Conservation (phyloP, 2,329 filamentous ascomycete species). For the Alternaria consortialis region DNA sequence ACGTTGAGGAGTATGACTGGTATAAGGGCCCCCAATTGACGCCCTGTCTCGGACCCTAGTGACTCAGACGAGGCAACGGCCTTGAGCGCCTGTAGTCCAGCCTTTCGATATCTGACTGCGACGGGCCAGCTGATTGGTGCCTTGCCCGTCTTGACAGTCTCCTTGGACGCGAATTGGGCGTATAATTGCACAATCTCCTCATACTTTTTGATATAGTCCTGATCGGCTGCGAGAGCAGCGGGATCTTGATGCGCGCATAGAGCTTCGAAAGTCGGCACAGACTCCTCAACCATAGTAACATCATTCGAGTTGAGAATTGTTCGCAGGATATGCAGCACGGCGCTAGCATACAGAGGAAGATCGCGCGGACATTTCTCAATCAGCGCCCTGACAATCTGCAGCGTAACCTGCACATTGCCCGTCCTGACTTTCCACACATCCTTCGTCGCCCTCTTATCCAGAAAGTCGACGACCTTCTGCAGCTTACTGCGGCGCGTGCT, state of each 20-base stretch:
- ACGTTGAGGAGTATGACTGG: slow-evolving; percentile 89
- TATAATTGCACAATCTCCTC: slow-evolving; percentile 83
- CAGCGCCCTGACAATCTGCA: slow-evolving; percentile 88
- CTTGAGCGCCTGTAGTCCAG: slow-evolving; percentile 74
- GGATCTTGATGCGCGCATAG: slow-evolving; percentile 91
- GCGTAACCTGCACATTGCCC: slow-evolving; percentile 92
- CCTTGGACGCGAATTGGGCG: slow-evolving; percentile 78
- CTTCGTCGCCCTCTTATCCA: slow-evolving; percentile 91
- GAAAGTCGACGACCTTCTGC: slow-evolving; percentile 91
- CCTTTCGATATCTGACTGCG: slow-evolving; percentile 68
- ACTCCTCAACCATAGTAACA: slow-evolving; percentile 91
- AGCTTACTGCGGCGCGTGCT: slow-evolving; percentile 94
- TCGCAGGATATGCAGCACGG: slow-evolving; percentile 84
- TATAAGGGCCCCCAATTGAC: slow-evolving; percentile 80
- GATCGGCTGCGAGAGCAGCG: slow-evolving; percentile 84
- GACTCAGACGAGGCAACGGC: slow-evolving; percentile 82
- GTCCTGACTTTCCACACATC: slow-evolving; percentile 91
- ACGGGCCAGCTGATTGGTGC: slow-evolving; percentile 73
- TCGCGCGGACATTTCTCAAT: slow-evolving; percentile 94
- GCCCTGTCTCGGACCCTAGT: slow-evolving; percentile 75
- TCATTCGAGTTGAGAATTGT: slow-evolving; percentile 85
- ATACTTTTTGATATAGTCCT: slow-evolving; percentile 82
- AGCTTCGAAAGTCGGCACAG: slow-evolving; percentile 82
- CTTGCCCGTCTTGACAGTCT: slow-evolving; percentile 51
- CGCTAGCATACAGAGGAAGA: slow-evolving; percentile 84